phyloP scores from a whole-genome alignment of 2,329 filamentous ascomycete species.

The Dactylellina haptotyla region DNA sequence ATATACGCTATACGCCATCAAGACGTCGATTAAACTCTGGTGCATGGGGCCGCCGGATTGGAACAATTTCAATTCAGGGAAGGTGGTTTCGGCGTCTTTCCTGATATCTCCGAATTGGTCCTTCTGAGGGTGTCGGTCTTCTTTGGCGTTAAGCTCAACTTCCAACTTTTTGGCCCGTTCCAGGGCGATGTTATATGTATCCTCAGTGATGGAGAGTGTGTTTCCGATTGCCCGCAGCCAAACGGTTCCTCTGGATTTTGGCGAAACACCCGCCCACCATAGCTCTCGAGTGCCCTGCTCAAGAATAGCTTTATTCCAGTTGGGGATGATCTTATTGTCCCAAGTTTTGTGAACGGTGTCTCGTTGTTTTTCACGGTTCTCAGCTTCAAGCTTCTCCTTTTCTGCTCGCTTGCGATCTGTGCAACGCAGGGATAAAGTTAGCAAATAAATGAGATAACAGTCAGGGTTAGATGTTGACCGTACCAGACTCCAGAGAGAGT shows the following conservation, averaged over 20 bases:
- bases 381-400: slow-evolving; percentile 62
- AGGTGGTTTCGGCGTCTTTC: slow-evolving; percentile 71
- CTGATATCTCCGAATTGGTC: slow-evolving; percentile 61
- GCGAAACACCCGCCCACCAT: slow-evolving; percentile 83
- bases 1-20: slow-evolving; percentile 84
- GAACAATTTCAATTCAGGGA: slow-evolving; percentile 66
- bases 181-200: slow-evolving; percentile 77
- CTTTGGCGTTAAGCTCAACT: slow-evolving; percentile 65
- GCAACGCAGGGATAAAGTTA: slow-evolving; percentile 10
- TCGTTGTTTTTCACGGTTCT: slow-evolving; percentile 64
- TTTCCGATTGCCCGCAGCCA: slow-evolving; percentile 80
- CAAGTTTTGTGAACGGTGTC: slow-evolving; percentile 70
- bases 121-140: slow-evolving; percentile 58
- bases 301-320: slow-evolving; percentile 76
- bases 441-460: background rate
- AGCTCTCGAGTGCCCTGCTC: slow-evolving; percentile 77
- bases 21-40: slow-evolving; percentile 74
- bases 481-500: slow-evolving; percentile 65
- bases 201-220: slow-evolving; percentile 73
- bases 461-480: slow-evolving; percentile 42
- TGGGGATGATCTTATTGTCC: slow-evolving; percentile 79
- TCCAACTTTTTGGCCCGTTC: slow-evolving; percentile 73
- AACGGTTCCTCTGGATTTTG: slow-evolving; percentile 74
- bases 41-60: slow-evolving; percentile 70
- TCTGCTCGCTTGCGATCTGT: slow-evolving; percentile 62